A percentile compares a stretch with the other conserved stretches of the same genome.
phyloP scores from a whole-genome alignment of 306 rosid species.

The Begonia masoniana region DNA sequence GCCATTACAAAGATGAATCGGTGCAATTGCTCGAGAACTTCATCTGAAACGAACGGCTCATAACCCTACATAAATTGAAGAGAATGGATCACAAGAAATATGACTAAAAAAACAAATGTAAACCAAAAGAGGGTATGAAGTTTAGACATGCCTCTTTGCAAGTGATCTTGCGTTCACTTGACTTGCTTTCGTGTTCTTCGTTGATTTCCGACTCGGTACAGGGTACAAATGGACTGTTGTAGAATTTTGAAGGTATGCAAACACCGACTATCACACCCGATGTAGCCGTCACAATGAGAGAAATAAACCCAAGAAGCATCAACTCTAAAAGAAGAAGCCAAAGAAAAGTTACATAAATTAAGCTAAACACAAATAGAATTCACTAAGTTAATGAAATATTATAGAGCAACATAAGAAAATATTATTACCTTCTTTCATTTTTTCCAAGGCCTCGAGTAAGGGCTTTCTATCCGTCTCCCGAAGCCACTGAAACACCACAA shows the following conservation, averaged over 20 bases:
- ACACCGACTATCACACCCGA: constrained; percentile 75
- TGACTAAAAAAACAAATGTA: no score
- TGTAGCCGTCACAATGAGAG: constrained; percentile 90
- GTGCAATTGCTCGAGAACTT: constrained; percentile 98
- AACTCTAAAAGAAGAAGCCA: constrained; percentile 50
- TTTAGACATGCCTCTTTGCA: constrained; percentile 58
- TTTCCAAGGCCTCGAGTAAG: constrained; percentile 89
- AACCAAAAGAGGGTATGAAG: no score
- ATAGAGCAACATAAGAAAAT: constrained; percentile 1
- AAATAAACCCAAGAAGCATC: constrained; percentile 97
- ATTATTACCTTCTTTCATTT: constrained; percentile 87
- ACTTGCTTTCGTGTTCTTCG: constrained; percentile 38
- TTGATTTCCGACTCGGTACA: constrained; percentile 63
- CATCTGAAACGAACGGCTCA: constrained; percentile 85
- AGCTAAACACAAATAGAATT: constrained; percentile 2
- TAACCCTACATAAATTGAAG: constrained; percentile 45
- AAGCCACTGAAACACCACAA: constrained; percentile 57
- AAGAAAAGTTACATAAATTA: neutral
- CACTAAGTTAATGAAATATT: constrained; percentile 1
- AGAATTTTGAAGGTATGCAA: constrained; percentile 85
- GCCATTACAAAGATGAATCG: constrained; percentile 98
- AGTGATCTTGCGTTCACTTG: constrained; percentile 18
- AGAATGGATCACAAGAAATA: neutral
- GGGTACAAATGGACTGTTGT: constrained; percentile 63
- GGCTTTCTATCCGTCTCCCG: constrained; percentile 82